A percentile compares a stretch with the other conserved stretches of the same genome.
Conservation (phyloP, 306 rosid species). For the Medicago arabica region DNA sequence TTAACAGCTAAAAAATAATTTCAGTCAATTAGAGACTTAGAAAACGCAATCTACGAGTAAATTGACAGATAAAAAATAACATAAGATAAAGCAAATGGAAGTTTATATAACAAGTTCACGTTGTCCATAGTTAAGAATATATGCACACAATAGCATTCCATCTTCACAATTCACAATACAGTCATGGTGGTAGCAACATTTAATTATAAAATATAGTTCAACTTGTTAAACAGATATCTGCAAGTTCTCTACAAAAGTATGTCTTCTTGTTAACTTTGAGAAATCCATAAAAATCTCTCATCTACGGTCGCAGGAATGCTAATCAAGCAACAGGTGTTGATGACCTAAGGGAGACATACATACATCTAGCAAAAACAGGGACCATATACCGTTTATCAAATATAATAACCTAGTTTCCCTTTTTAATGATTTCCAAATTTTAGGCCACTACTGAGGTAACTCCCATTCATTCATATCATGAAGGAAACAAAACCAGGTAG, state of each 20-base stretch:
- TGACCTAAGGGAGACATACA: slow-evolving; percentile 1
- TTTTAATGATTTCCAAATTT: slow-evolving; percentile 38
- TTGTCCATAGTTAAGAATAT: slow-evolving; percentile 12
- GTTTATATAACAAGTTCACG: slow-evolving; percentile 22
- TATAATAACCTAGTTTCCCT: slow-evolving; percentile 6
- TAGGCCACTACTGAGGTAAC: background rate
- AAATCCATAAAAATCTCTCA: slow-evolving; percentile 17
- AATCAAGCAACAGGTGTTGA: background rate
- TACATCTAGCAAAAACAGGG: slow-evolving; percentile 1
- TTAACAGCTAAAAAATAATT: background rate
- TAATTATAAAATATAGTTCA: slow-evolving; percentile 22
- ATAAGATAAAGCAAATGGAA: slow-evolving; percentile 13
- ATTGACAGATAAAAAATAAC: slow-evolving; percentile 14
- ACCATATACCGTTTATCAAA: background rate
- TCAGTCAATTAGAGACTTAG: slow-evolving; percentile 1
- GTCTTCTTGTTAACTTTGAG: background rate
- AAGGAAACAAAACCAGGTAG: slow-evolving; percentile 12
- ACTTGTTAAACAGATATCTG: background rate
- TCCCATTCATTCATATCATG: background rate
- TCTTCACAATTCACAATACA: slow-evolving; percentile 13
- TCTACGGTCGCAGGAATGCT: background rate
- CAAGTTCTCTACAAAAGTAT: background rate
- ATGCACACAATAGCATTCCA: slow-evolving; percentile 11
- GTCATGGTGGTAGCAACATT: slow-evolving; percentile 6
- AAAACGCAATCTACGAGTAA: background rate